These are phyloP conservation scores for Tricholoma flavovirens DNA, from an alignment of 768 basidiomycete species.

Conservation along the genomic window DNA sequence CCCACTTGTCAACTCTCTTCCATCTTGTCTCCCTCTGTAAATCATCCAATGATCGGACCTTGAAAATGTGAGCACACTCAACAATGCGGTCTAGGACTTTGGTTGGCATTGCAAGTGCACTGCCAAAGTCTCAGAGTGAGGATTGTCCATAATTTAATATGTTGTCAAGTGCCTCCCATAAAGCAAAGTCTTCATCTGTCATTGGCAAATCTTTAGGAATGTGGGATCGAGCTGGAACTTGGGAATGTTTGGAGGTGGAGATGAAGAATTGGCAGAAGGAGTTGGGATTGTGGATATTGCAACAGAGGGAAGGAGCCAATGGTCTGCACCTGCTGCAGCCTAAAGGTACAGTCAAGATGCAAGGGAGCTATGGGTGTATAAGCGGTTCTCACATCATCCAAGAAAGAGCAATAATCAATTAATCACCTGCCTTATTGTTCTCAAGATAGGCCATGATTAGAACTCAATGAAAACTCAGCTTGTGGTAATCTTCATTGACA, in stretches of 20 bases:
- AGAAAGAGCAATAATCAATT: not conserved
- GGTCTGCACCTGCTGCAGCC: too few species aligned
- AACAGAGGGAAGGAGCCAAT: too few species aligned
- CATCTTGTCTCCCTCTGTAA: too few species aligned
- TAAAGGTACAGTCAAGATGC: not conserved
- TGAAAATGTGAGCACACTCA: too few species aligned
- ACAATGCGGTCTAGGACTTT: too few species aligned
- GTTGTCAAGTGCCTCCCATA: too few species aligned
- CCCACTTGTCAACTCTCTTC: too few species aligned
- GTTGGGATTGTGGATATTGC: too few species aligned
- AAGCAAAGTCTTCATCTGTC: too few species aligned
- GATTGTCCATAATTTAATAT: not conserved
- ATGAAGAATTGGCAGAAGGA: too few species aligned
- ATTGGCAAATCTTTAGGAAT: slow-evolving; percentile 1
- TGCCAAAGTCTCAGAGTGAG: not conserved
- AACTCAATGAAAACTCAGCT: not conserved
- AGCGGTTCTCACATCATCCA: not conserved
- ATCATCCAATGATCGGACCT: too few species aligned
- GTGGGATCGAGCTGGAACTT: not conserved
- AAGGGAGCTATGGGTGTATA: not conserved
- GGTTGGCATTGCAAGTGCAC: too few species aligned
- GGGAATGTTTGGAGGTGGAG: not conserved
- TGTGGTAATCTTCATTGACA: not conserved
- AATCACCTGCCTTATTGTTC: not conserved
- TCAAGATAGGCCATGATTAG: not conserved